Conservation (phyloP, 2,329 filamentous ascomycete species). For the Fonsecaea pugnacius region DNA sequence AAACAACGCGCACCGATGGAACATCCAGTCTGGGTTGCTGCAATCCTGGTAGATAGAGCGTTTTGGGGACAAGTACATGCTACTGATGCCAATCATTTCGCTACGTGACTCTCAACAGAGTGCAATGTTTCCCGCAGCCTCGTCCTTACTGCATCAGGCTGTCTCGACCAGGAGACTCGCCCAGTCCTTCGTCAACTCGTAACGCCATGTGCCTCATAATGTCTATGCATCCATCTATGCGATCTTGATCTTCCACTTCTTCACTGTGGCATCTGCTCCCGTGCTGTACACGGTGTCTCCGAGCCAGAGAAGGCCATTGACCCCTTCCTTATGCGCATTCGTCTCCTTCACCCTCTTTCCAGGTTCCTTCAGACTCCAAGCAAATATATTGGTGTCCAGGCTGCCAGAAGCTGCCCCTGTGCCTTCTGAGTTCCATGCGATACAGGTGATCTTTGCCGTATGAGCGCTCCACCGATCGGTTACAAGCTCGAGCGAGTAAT, state of each 20-base stretch:
- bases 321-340: slow-evolving; percentile 95
- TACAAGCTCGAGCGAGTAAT: slow-evolving; percentile 59
- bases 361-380: slow-evolving; percentile 85
- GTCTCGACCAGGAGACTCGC: slow-evolving; percentile 6
- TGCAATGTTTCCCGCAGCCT: slow-evolving; percentile 1
- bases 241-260: slow-evolving; percentile 73
- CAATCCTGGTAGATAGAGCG: not conserved
- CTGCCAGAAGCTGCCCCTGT: slow-evolving; percentile 81
- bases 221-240: slow-evolving; percentile 42
- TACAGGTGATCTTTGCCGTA: slow-evolving; percentile 67
- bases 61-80: not conserved
- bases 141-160: slow-evolving; percentile 14
- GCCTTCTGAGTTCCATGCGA: slow-evolving; percentile 77
- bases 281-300: slow-evolving; percentile 71
- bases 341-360: slow-evolving; percentile 80
- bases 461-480: slow-evolving; percentile 77
- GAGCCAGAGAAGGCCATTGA: slow-evolving; percentile 84
- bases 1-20: not conserved
- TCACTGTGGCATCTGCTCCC: slow-evolving; percentile 87
- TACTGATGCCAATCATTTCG: not conserved
- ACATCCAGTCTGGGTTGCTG: not conserved
- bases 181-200: slow-evolving; percentile 3
- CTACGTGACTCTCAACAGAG: not conserved
- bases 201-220: slow-evolving; percentile 14
- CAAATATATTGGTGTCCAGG: slow-evolving; percentile 87